These are phyloP conservation scores for Trypethelium eluteriae DNA, from an alignment of 495 filamentous ascomycete genomes.

Conservation along the genomic window DNA sequence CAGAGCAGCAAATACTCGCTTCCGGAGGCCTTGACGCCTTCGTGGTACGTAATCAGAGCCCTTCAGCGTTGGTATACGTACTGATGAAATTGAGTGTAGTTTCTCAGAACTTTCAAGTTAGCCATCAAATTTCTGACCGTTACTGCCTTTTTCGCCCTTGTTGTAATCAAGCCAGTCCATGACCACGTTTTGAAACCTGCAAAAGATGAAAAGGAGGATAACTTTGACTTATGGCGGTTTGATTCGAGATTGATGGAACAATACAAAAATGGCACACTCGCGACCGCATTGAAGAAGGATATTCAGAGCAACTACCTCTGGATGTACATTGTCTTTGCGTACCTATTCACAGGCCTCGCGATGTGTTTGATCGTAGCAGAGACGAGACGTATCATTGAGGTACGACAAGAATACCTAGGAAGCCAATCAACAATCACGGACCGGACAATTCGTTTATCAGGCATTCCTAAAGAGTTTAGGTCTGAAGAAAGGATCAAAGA, in stretches of 20 bases:
- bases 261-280: slow-evolving; percentile 23
- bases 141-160: slow-evolving; percentile 69
- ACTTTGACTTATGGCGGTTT: slow-evolving; percentile 12
- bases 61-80: neutral
- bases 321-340: slow-evolving; percentile 87
- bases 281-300: slow-evolving; percentile 17
- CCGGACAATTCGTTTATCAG: slow-evolving; percentile 83
- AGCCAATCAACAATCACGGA: slow-evolving; percentile 90
- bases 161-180: slow-evolving; percentile 80
- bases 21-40: slow-evolving; percentile 93
- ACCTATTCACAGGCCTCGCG: slow-evolving; percentile 74
- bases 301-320: slow-evolving; percentile 60
- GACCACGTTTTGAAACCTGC: slow-evolving; percentile 35
- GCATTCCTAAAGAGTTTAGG: slow-evolving; percentile 71
- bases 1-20: slow-evolving; percentile 78
- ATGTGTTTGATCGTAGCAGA: slow-evolving; percentile 76
- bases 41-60: slow-evolving; percentile 53
- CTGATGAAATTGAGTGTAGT: slow-evolving; percentile 43
- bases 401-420: slow-evolving; percentile 85
- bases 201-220: slow-evolving; percentile 43
- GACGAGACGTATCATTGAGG: slow-evolving; percentile 72
- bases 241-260: neutral
- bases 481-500: slow-evolving; percentile 78
- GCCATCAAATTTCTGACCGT: slow-evolving; percentile 72
- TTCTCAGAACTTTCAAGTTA: slow-evolving; percentile 90